Evolutionary conservation across 2,329 filamentous ascomycete species (phyloP).

Genomic region (Xylaria sp.): DNA sequence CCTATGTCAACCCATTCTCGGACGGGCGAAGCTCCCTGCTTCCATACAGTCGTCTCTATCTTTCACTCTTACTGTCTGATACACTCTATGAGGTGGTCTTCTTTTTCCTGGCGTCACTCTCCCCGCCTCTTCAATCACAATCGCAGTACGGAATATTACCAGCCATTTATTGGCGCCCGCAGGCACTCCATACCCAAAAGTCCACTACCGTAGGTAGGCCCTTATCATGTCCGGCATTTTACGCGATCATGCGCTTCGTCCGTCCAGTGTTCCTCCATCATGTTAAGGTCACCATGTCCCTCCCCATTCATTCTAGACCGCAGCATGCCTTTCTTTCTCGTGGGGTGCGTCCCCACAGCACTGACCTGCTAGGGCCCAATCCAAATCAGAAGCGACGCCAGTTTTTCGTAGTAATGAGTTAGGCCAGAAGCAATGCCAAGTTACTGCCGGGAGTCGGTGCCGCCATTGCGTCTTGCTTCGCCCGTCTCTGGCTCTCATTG

Average conservation of each 20-base stretch:
- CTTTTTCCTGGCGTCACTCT: background rate
- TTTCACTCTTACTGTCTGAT: background rate
- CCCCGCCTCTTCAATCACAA: background rate
- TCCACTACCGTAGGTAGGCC: background rate
- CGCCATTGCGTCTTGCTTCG: no score
- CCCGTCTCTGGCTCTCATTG: no score
- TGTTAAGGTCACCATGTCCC: background rate
- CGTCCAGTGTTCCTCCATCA: background rate
- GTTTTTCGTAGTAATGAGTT: background rate
- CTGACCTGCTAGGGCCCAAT: background rate
- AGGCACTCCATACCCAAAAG: background rate
- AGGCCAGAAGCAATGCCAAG: background rate
- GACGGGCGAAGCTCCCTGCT: background rate
- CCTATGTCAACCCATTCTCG: background rate
- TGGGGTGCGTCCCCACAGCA: background rate
- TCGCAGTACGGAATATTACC: background rate
- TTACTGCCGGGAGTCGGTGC: no score
- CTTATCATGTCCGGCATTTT: background rate
- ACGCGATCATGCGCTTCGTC: background rate
- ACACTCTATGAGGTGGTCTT: background rate
- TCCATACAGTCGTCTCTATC: background rate
- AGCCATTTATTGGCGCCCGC: background rate
- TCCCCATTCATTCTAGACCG: background rate
- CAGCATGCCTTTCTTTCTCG: background rate
- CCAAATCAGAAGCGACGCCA: background rate